These are phyloP conservation scores for Chlamydomonas asymmetrica DNA, from an alignment of 139 green algal genomes.

Conservation along the genomic window DNA sequence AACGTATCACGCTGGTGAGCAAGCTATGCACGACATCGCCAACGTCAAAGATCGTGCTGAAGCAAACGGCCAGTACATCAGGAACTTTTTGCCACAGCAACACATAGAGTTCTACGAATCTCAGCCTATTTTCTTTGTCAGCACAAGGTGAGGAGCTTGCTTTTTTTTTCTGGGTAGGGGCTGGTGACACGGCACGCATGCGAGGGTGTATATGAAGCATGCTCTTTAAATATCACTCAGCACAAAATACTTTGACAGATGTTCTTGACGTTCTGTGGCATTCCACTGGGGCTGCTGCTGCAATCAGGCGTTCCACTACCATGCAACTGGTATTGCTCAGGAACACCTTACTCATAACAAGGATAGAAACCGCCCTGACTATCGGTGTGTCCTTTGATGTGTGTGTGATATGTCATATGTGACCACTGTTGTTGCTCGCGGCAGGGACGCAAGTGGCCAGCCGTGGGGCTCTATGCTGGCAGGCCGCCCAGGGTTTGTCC, in stretches of 20 bases:
- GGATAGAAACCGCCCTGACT: not conserved
- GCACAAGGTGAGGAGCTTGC: not conserved
- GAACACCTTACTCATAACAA: not conserved
- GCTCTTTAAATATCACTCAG: too few species aligned
- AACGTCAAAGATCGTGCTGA: too few species aligned
- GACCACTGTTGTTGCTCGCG: not conserved
- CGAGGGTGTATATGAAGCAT: too few species aligned
- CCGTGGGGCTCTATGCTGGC: slow-evolving; percentile 12
- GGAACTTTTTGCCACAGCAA: slow-evolving; percentile 20
- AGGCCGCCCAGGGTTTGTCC: slow-evolving; percentile 17
- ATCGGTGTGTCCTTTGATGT: not conserved
- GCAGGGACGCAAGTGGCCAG: not conserved
- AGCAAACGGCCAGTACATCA: slow-evolving; percentile 21
- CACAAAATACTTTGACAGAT: too few species aligned
- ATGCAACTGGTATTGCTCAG: not conserved
- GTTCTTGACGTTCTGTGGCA: not conserved
- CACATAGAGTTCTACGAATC: slow-evolving; percentile 24
- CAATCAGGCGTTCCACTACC: not conserved
- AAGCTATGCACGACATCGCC: too few species aligned
- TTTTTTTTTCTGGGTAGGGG: not conserved
- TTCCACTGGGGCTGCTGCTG: not conserved
- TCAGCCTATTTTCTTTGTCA: not conserved
- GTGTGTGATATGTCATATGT: not conserved
- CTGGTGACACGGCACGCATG: too few species aligned
- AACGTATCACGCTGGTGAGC: too few species aligned